phyloP scores from a whole-genome alignment of 208 protist genomes.

The Trichomonas vaginalis region DNA sequence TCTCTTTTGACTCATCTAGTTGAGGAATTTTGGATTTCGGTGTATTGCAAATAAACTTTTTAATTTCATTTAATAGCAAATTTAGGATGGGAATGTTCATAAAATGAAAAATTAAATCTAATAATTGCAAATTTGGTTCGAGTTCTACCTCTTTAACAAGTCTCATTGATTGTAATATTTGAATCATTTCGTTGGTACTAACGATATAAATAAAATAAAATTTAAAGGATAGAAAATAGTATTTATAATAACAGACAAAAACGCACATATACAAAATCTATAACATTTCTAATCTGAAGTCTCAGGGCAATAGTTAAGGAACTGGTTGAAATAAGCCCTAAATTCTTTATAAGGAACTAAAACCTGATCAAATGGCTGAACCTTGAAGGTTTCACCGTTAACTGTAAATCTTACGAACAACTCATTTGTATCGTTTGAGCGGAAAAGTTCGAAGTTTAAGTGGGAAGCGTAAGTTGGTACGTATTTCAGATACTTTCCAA shows the following conservation, averaged over 20 bases:
- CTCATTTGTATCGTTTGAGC: not conserved
- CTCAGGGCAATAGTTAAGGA: not conserved
- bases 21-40: too few species aligned
- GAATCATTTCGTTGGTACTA: too few species aligned
- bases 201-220: not conserved
- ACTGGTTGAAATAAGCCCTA: not conserved
- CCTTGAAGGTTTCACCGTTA: not conserved
- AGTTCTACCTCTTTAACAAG: too few species aligned
- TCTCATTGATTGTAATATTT: too few species aligned
- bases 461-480: not conserved
- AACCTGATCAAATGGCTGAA: not conserved
- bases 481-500: not conserved
- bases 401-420: not conserved
- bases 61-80: too few species aligned
- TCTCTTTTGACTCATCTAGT: too few species aligned
- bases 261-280: not conserved
- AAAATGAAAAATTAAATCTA: too few species aligned
- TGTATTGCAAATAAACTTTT: too few species aligned
- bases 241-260: not conserved
- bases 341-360: not conserved
- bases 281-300: not conserved
- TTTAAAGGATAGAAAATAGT: not conserved
- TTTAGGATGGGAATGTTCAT: too few species aligned
- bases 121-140: too few species aligned
- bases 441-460: not conserved